Base-by-base conservation (phyloP, 495 filamentous ascomycete species). In the Penicillium cosmopolitanum region DNA sequence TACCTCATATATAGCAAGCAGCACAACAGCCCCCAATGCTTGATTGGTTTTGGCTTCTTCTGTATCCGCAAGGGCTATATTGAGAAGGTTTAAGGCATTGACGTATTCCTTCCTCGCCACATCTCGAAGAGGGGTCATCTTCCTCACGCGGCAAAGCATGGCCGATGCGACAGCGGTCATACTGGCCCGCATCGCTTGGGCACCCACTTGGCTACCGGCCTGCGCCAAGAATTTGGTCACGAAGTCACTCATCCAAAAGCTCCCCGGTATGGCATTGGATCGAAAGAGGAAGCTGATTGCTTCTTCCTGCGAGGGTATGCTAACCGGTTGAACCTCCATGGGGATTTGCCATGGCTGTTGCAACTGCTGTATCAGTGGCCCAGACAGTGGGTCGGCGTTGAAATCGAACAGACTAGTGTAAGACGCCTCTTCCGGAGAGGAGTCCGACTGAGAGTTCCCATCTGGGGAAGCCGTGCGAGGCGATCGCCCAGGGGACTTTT, bases 1-100 rank as follows among this genome's bases (percentile, higher is more conserved):
- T 68, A 80, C 77, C 73, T 77, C 78, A 66, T 70, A 83, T 63
- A 77, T 73, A 56, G 67, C 80, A 38, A 90, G 74, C 35, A 88
- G 77, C 21, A 90, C 71, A 35, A 88, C 81, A 1, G 84, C 77
- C 33, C 86, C 82, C 58, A 90, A 79, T 4, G 86, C 87, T 50
- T 77, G 77, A 66, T 90, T 86, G 44, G 84, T 80, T 59, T 78
- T 80, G 43, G 83, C 84, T 42, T 87, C 80, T 10, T 67, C 69
- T 4, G 80, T 77, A 54, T 84, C 75, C 50, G 72, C 63, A 12
- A 90, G 65, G 15, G 87, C 86, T 19, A 75, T 66, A 53, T 84
- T 87, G 4, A 81, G 71, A n/a, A 78, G 63, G 34, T 72, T 68
- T 18, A 85, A 61, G 0, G 81, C 83, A 15, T 67, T 73, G 2